Evolutionary conservation across 352 stramenopile genomes (phyloP).

Genomic region (Globisporangium takayamanum): DNA sequence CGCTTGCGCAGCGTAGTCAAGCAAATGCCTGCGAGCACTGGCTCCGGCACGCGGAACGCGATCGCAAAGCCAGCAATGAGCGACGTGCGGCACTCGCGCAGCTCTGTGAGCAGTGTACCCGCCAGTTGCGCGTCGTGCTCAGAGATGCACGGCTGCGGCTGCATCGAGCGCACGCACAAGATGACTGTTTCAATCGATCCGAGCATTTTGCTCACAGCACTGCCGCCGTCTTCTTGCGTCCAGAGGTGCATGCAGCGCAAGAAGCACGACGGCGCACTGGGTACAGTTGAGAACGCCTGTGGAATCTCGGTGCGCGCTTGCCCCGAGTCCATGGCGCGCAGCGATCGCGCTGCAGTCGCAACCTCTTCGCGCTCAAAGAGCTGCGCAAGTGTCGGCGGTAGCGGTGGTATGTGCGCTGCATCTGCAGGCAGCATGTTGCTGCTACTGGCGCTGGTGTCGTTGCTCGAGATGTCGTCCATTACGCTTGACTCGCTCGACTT

Average conservation of each 20-base stretch:
- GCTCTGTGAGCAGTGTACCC: constrained; percentile 30
- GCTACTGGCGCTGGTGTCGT: not conserved
- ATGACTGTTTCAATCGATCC: constrained; percentile 10
- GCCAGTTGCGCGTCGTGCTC: constrained; percentile 30
- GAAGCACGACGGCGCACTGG: constrained; percentile 27
- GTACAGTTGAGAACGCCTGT: constrained; percentile 24
- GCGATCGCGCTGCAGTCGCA: constrained; percentile 20
- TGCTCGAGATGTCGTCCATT: not conserved
- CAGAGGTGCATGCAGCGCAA: constrained; percentile 32
- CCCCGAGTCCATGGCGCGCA: constrained; percentile 29
- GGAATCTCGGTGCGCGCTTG: constrained; percentile 26
- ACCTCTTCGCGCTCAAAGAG: constrained; percentile 26
- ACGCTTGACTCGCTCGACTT: too few relatives aligned
- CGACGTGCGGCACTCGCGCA: constrained; percentile 23
- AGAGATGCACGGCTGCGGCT: constrained; percentile 16
- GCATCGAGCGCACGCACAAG: constrained; percentile 18
- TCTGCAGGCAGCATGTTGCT: not conserved
- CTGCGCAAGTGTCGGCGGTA: constrained; percentile 16
- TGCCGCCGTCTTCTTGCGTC: not conserved
- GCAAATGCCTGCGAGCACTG: constrained; percentile 28
- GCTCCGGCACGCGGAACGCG: constrained; percentile 29
- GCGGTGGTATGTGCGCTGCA: not conserved
- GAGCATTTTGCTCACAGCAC: constrained; percentile 5
- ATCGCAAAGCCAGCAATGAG: constrained; percentile 37
- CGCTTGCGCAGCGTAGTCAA: constrained; percentile 17